Evolutionary conservation across 2,329 filamentous ascomycete species (phyloP).

Genomic region (Trichophaea hybrida): DNA sequence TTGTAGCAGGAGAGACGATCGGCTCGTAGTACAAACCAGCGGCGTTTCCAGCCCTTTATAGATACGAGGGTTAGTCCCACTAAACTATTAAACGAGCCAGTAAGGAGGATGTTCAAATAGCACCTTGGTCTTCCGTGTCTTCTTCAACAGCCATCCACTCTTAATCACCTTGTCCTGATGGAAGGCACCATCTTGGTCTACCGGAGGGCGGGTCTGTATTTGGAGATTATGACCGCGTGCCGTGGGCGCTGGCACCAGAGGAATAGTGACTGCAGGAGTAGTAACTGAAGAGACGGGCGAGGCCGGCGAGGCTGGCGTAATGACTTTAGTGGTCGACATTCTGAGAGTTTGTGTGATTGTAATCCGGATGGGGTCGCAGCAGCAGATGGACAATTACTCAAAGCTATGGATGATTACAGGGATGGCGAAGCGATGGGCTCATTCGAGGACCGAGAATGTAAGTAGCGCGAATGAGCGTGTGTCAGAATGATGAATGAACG

Average conservation of each 20-base stretch:
- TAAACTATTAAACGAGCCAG: neutral
- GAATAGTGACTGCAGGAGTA: neutral
- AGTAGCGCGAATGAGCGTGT: too few species aligned
- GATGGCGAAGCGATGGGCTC: too few species aligned
- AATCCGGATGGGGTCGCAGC: too few species aligned
- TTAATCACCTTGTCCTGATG: constrained; percentile 92
- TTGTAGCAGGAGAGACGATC: constrained; percentile 89
- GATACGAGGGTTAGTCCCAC: neutral
- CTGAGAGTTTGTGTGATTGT: too few species aligned
- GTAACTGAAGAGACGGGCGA: neutral
- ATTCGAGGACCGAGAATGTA: too few species aligned
- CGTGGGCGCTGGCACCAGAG: neutral
- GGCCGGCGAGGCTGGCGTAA: neutral
- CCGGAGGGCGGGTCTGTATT: constrained; percentile 9
- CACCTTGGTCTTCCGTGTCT: constrained; percentile 89
- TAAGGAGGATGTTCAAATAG: constrained; percentile 4
- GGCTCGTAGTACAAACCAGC: constrained; percentile 78
- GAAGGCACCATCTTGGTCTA: constrained; percentile 88
- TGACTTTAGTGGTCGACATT: neutral
- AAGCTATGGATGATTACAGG: too few species aligned
- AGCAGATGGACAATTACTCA: too few species aligned
- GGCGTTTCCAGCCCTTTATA: constrained; percentile 69
- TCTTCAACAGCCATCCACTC: constrained; percentile 69
- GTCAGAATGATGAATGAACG: too few species aligned
- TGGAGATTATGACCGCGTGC: constrained; percentile 1